Conservation (phyloP, 371 early-diverging fungal species). For the Fennellomyces sp. region DNA sequence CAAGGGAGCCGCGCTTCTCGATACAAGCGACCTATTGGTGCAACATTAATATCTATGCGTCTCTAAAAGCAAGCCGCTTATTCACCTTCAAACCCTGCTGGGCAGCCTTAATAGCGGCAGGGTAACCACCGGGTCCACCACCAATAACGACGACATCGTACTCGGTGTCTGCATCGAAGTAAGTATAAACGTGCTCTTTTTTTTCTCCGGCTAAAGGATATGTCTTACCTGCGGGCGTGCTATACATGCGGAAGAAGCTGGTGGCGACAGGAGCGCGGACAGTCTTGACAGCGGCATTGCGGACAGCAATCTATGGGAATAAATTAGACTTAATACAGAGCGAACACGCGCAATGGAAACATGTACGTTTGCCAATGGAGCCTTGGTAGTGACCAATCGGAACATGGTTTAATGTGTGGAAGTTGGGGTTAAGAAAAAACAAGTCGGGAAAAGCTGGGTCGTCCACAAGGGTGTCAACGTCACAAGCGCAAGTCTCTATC, state of each 20-base stretch:
- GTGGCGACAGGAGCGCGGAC: constrained; percentile 60
- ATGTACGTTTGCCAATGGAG: constrained; percentile 60
- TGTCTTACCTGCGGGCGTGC: constrained; percentile 55
- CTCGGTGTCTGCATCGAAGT: constrained; percentile 49
- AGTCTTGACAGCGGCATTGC: constrained; percentile 52
- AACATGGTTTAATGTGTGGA: constrained; percentile 57
- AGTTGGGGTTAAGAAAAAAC: constrained; percentile 24
- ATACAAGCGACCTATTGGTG: constrained; percentile 97
- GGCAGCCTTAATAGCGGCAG: constrained; percentile 98
- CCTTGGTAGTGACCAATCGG: constrained; percentile 61
- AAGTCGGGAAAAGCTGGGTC: constrained; percentile 13
- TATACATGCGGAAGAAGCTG: constrained; percentile 63
- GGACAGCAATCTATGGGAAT: constrained; percentile 68
- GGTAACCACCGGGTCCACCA: constrained; percentile 98
- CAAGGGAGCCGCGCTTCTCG: constrained; percentile 95
- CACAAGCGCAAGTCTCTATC: no score
- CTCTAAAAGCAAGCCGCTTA: not conserved
- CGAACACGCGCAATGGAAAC: no score
- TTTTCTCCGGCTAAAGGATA: not conserved
- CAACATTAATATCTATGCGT: not conserved
- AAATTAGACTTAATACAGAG: no score
- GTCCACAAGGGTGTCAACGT: no score
- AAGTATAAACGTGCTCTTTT: no score
- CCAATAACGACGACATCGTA: constrained; percentile 90
- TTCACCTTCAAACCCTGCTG: constrained; percentile 95